Base-by-base conservation (phyloP, 1,284 basidiomycete species). In the Ustilago loliicola region DNA sequence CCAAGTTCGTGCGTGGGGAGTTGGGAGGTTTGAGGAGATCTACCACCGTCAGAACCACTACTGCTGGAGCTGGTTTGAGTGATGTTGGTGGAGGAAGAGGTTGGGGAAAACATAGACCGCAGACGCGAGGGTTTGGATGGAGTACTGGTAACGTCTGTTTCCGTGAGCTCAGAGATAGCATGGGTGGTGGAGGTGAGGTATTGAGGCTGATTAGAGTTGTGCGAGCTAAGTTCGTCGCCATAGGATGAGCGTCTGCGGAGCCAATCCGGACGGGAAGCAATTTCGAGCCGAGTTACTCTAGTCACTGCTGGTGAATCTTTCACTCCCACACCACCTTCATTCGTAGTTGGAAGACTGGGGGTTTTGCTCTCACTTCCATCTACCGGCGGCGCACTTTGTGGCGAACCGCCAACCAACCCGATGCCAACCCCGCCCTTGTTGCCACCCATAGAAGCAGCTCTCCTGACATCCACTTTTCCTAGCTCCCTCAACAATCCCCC, bases 171-270 rank as follows among this genome's bases (percentile, higher is more conserved):
- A n/a, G 29, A n/a, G 19, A 19, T 32, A 54, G 19, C 23, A 30
- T n/a, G n/a, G n/a, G 17, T 27, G 3, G 60, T 42, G 34, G 62
- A 50, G 61, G 61, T 58, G 40, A 30, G 32, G 4, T 53, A 25
- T 34, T 27, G 50, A 21, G 29, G 25, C 21, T 55, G 54, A 6
- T 53, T 10, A 5, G 30, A 40, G 27, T 19, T 30, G 34, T 13
- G n/a, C 2, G 50, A 45, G 19, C 50, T 62, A 30, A 71, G 9
- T 36, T 76, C 68, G 36, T 77, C 75, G 25, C 71, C 75, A 48
- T 70, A 77, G 7, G 75, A 77, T 0, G 71, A 77, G 11, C 60
- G 47, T 17, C 75, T 55, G 8, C 67, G 75, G 4, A 77, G 60
- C 64, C 61, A 63, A 25, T 77, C 75, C 6, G 70, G 75, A 8